Evolutionary conservation across 2,329 filamentous ascomycete genomes (phyloP).

Genomic region (Colletotrichum sp.): DNA sequence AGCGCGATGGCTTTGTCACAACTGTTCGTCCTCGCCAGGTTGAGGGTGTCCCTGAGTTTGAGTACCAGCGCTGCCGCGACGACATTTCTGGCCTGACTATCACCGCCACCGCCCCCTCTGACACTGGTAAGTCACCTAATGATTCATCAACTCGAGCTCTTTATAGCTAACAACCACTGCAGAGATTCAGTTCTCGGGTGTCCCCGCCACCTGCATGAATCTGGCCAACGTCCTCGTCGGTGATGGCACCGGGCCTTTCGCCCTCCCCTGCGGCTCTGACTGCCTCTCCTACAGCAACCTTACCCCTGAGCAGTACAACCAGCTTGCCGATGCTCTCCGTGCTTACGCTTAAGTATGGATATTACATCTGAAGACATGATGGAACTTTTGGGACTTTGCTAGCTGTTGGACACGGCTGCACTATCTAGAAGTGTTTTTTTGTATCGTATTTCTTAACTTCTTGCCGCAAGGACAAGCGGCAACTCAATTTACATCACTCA

Average conservation of each 20-base stretch:
- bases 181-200: background rate
- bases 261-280: conserved; percentile 23
- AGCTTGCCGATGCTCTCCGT: conserved; percentile 13
- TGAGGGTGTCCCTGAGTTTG: conserved; percentile 13
- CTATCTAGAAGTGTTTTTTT: background rate
- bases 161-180: background rate
- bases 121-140: background rate
- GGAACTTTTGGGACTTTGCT: background rate
- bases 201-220: conserved; percentile 26
- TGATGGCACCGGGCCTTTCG: conserved; percentile 14
- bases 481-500: background rate
- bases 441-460: background rate
- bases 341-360: background rate
- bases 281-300: conserved; percentile 24
- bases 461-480: background rate
- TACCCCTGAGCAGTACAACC: conserved; percentile 29
- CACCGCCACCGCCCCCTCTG: background rate
- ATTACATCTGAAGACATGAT: background rate
- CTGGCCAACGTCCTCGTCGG: conserved; percentile 24
- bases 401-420: background rate
- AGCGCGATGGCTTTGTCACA: background rate
- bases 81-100: conserved; percentile 11
- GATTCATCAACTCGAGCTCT: too few species aligned
- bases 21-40: background rate
- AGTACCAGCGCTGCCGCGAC: conserved; percentile 18